Evolutionary conservation across 768 basidiomycete species (phyloP), one percentile per base, ranked within the genome.

Genomic region (Lentinus brumalis): DNA sequence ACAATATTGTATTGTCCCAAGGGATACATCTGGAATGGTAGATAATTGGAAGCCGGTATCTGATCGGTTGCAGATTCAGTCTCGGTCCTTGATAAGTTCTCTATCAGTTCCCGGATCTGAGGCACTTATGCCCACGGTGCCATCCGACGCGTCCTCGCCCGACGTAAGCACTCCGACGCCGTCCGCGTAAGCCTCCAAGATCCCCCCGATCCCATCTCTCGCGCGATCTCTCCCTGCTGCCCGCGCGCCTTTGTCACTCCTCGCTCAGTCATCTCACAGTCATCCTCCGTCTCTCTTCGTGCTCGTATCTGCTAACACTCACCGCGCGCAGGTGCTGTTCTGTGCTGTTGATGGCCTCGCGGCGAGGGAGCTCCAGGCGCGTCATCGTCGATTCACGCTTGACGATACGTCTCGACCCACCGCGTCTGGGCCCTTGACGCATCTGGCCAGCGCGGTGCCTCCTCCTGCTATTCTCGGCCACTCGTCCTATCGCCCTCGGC

Each of bases 111-210:
- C n/a, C n/a, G n/a, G n/a, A n/a, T n/a, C n/a, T n/a, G n/a, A n/a
- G n/a, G n/a, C n/a, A n/a, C n/a, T n/a, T n/a, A n/a, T n/a, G n/a
- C n/a, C n/a, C n/a, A n/a, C n/a, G n/a, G n/a, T n/a, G 26, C 26
- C 16, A 18, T 60, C 55, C 61, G 55, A 57, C 56, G 16, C 52
- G n/a, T 50, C 57, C 40, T 47, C 53, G 51, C 31, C 10, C 54
- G 54, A 58, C 51, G 44, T 57, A 47, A 51, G 56, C 38, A 55
- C 41, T 32, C 57, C 41, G 53, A 35, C 53, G n/a, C 46, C 50
- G 15, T 57, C 50, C 35, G 35, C 57, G 53, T 56, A 53, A 52
- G 46, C 59, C 42, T 16, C 18, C 41, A 4, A 26, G 51, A 4
- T n/a, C 18, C 15, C 40, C 15, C 39, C 39, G 53, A 51, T 45